A percentile compares a stretch with the other conserved stretches of the same genome.
Conservation (phyloP, 176 grass and related monocot genomes). For the Themeda triandra region DNA sequence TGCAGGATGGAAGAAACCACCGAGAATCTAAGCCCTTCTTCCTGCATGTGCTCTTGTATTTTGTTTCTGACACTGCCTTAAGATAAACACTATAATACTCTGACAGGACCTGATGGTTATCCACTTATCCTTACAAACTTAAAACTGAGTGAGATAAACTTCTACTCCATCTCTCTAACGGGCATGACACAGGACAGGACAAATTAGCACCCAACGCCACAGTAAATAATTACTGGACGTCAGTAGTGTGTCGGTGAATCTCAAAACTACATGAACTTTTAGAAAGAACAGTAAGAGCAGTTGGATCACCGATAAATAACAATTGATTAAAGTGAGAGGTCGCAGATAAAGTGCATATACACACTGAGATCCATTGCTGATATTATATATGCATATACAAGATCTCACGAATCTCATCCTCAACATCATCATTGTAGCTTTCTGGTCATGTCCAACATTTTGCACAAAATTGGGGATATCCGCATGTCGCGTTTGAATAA, state of each 20-base stretch:
- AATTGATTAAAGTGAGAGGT: neutral
- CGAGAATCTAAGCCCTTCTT: neutral
- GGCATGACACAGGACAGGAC: neutral
- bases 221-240: neutral
- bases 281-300: neutral
- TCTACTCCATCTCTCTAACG: neutral
- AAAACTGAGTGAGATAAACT: slow-evolving; percentile 5
- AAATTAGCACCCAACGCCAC: neutral
- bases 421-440: slow-evolving; percentile 19
- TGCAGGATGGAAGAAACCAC: neutral
- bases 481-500: slow-evolving; percentile 1
- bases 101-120: neutral
- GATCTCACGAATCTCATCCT: slow-evolving; percentile 45
- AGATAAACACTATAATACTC: slow-evolving; percentile 3
- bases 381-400: slow-evolving; percentile 30
- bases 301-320: neutral
- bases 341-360: slow-evolving; percentile 21
- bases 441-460: neutral
- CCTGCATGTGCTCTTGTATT: slow-evolving; percentile 9
- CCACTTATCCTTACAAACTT: neutral
- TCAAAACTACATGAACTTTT: neutral
- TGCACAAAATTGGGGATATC: slow-evolving; percentile 7
- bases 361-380: neutral
- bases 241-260: neutral
- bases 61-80: slow-evolving; percentile 25